Evolutionary conservation across 164 flowering plant species (phyloP).

Genomic region (Vitis rotundifolia): DNA sequence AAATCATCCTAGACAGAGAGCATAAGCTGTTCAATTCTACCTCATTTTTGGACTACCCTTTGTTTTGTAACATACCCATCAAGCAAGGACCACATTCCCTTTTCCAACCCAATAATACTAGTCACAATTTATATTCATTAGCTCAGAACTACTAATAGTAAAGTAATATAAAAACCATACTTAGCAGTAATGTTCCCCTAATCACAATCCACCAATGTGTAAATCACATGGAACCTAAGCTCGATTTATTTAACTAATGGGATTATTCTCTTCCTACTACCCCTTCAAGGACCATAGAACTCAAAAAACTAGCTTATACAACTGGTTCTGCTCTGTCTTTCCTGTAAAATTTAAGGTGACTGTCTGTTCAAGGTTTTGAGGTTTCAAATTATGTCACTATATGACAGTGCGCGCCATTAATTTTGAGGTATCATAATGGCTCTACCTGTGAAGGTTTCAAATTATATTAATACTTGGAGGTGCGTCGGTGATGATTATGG

Average conservation of each 20-base stretch:
- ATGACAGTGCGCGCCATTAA: too few species aligned
- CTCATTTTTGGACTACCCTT: conserved; percentile 15
- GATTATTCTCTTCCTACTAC: not conserved
- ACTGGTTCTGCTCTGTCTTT: not conserved
- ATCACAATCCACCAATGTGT: not conserved
- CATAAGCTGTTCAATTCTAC: conserved; percentile 6
- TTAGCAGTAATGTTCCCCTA: not conserved
- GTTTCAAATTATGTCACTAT: too few species aligned
- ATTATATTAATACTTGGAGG: too few species aligned
- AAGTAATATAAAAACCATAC: not conserved
- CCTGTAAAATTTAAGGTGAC: not conserved
- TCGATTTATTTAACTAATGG: not conserved
- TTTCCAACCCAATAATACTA: not conserved
- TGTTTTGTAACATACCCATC: conserved; percentile 9
- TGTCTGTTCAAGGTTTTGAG: not conserved
- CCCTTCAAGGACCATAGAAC: not conserved
- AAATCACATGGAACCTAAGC: not conserved
- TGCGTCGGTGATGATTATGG: too few species aligned
- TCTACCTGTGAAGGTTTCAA: too few species aligned
- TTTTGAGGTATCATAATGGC: too few species aligned
- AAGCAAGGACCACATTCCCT: conserved; percentile 25
- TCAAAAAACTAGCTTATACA: not conserved
- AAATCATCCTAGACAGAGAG: not conserved
- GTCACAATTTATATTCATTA: not conserved
- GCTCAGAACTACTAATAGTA: not conserved